Base-by-base conservation (phyloP, 225 moss, liverwort and hornwort genomes). In the Pseudisothecium myosuroides region DNA sequence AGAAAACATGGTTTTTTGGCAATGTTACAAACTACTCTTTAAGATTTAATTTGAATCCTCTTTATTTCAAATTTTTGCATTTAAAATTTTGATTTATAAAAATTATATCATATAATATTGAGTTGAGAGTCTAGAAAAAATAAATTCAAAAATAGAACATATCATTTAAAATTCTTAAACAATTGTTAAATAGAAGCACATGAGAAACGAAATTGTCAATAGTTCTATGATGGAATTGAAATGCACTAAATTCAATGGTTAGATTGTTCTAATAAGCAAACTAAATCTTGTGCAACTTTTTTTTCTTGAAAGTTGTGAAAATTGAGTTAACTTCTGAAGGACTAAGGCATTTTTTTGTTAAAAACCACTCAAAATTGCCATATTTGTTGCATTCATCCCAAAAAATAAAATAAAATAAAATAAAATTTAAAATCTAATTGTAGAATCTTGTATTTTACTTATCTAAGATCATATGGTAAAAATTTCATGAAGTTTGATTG, bases 201-300 rank as follows among this genome's bases (percentile, higher is more conserved):
- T 5, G 1, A 41, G 41, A 69, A 71, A 41, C 2, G 4, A 39
- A n/a, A 71, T 41, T 5, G 3, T 39, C 24, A 23, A 24, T 36
- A 66, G 7, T 2, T 39, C 1, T 39, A 26, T 71, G 0, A 41
- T 9, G 5, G 3, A 71, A 71, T 71, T 41, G 39, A 39, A 69
- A 14, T 4, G 14, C 1, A 24, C 24, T 39, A 39, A 14, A 39
- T 0, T 4, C 24, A 23, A 23, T 8, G 2, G 2, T 69, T 4
- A 39, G 1, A 39, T 69, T 69, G 39, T 69, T 24, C 7, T 39
- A 69, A 69, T 4, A 39, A 23, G 23, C 24, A 13, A 69, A 39
- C 8, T 14, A 8, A 69, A 24, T 0, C 6, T 13, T 39, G 7
- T 12, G 4, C 7, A 39, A 13, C 13, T 69, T 39, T 1, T n/a